Evolutionary conservation across 1,139 yeast species (phyloP), one percentile per base, ranked within the genome.

Genomic region (Williopsis jadinii): DNA sequence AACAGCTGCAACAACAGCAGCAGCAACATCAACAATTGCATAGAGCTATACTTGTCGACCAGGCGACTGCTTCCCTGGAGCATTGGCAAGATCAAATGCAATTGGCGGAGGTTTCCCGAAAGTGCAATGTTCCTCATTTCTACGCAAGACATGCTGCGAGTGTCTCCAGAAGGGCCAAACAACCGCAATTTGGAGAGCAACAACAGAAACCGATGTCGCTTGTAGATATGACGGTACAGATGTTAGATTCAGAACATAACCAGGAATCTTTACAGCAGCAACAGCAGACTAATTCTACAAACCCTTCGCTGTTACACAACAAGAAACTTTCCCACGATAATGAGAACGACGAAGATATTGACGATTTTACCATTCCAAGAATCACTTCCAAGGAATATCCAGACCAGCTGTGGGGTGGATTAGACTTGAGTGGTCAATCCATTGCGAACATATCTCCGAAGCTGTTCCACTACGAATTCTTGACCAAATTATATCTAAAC

Each of bases 81-180:
- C 78, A 78, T 58, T 88, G 97, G 97, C 87, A 84, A 60, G 88
- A 88, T 55, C 98, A 92, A 65, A 68, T 75, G 43, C 94, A 84
- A 59, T 71, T 92, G 50, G 84, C 82, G 30, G 87, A 82, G 48
- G 64, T 85, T 35, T 84, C 96, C 6, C 74, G 95, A 62, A 79
- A 77, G 49, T 76, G 90, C 12, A 72, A 70, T 44, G 65, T 76
- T 35, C 88, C 97, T 9, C 97, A 92, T 63, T 84, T 75, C 52
- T 92, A 88, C 63, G 98, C 98, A 3, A 75, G 97, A 49, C 85
- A 84, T 54, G 95, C 94, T 42, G 97, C 97, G 2, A 75, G 86
- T 44, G 76, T 85, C 52, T 85, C 92, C 15, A 67, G 78, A 67
- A 73, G 75, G 61, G 61, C 63, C 37, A 73, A 73, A 56, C 44